A percentile compares a stretch with the other conserved stretches of the same genome.
Conservation (phyloP, 2,329 filamentous ascomycete species). For the Venturia oleaginea region DNA sequence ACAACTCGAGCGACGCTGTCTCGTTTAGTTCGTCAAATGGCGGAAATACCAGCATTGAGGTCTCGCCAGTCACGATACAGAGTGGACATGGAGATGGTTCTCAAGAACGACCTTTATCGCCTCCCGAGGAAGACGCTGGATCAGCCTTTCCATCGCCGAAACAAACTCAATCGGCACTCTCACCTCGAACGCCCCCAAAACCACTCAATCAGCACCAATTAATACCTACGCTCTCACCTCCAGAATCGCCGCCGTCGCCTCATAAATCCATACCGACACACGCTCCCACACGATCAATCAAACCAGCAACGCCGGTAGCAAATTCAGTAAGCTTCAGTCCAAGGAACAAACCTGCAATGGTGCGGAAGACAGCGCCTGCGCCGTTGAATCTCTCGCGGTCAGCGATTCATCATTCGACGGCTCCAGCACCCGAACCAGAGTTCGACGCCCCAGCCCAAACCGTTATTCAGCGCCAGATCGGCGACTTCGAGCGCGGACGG, state of each 20-base stretch:
- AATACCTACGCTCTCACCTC: slow-evolving; percentile 2
- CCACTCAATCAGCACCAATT: not conserved
- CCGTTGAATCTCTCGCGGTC: slow-evolving; percentile 57
- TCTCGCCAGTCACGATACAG: slow-evolving; percentile 6
- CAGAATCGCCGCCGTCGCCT: slow-evolving; percentile 1
- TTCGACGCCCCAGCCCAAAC: slow-evolving; percentile 53
- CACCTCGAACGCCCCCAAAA: not conserved
- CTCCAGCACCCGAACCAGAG: slow-evolving; percentile 55
- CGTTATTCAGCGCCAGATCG: slow-evolving; percentile 47
- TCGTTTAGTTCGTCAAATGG: slow-evolving; percentile 7
- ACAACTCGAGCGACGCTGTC: slow-evolving; percentile 1
- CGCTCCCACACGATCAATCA: slow-evolving; percentile 28
- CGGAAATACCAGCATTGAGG: slow-evolving; percentile 4
- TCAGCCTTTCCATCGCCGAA: not conserved
- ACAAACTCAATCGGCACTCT: not conserved
- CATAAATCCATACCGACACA: not conserved
- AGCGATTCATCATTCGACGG: slow-evolving; percentile 28
- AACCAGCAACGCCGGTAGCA: slow-evolving; percentile 29
- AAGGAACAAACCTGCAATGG: slow-evolving; percentile 19
- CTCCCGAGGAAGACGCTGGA: not conserved
- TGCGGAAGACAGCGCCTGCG: slow-evolving; percentile 75
- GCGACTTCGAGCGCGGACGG: slow-evolving; percentile 62
- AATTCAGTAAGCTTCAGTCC: slow-evolving; percentile 26
- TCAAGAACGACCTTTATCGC: slow-evolving; percentile 1
- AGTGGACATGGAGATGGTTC: not conserved